Base-by-base conservation (phyloP, 805 yeast genomes). In the Suhomyces canberraensis region DNA sequence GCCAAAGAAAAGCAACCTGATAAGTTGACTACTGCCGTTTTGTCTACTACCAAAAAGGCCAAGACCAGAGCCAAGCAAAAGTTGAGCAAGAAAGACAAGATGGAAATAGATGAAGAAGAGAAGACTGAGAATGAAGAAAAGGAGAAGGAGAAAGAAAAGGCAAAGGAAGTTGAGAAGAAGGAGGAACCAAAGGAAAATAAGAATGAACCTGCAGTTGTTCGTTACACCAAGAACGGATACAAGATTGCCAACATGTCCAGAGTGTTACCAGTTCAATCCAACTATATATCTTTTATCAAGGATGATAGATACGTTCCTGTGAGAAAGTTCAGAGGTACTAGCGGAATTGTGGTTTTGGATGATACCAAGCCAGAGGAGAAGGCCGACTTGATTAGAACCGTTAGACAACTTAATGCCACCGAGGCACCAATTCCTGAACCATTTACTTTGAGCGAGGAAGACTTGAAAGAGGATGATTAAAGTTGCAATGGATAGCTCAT, bases 1-100 rank as follows among this genome's bases (percentile, higher is more conserved):
- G 76, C 80, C 31, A 80, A 81, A 43, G 85, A 79, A 47, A 85
- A 86, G 56, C 88, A 81, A 36, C 87, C 90, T 3, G 97, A 88
- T 58, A 89, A 86, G 66, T 76, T 89, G 33, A 85, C 89, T 2
- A 86, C 95, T 28, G 98, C 97, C 2, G 95, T 93, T 11, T 73
- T 93, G 38, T 89, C 97, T 2, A 91, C 97, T 1, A 91, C 98
- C 2, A 87, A 81, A 13, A 83, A 81, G 59, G 96, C 96, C n/a
- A 87, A 85, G 60, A 93, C 91, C 22, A 81, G 97, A 60, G 95
- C 95, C 17, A 81, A 78, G 68, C 79, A 78, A 65, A 69, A 71
- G 27, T 68, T 69, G 44, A 74, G 73, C 29, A 69, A 70, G 47
- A 73, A 74, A 54, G 68, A 58, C 26, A 61, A 64, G 20, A 66